Conservation (phyloP, 148 eudicot genomes). For the Persicaria tinctoria region DNA sequence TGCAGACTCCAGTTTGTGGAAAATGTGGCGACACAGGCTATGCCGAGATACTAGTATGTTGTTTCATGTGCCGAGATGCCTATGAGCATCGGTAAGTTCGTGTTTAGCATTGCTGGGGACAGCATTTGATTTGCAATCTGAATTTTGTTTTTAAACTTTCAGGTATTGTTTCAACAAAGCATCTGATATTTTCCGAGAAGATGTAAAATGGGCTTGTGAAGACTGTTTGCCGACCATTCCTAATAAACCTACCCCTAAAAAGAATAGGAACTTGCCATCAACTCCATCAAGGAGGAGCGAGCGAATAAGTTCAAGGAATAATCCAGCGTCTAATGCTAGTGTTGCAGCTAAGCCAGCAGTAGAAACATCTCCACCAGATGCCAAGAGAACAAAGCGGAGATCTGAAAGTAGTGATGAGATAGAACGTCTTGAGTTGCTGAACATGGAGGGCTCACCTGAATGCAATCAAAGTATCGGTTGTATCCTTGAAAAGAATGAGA, state of each 20-base stretch:
- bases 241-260: conserved; percentile 9
- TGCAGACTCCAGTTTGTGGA: conserved; percentile 45
- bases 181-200: conserved; percentile 33
- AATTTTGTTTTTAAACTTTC: conserved; percentile 7
- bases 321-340: neutral
- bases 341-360: neutral
- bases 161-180: conserved; percentile 50
- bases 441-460: neutral
- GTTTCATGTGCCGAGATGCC: conserved; percentile 39
- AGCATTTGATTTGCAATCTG: neutral
- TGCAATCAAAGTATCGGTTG: neutral
- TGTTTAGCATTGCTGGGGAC: too few relatives aligned
- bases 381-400: conserved; percentile 1
- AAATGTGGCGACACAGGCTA: conserved; percentile 51
- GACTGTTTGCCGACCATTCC: conserved; percentile 25
- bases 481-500: neutral
- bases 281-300: conserved; percentile 9
- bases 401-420: neutral
- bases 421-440: neutral
- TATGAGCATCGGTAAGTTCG: conserved; percentile 51
- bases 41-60: conserved; percentile 43
- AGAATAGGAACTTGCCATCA: neutral
- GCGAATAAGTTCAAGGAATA: neutral
- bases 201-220: conserved; percentile 51
- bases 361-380: neutral